Evolutionary conservation across 2,329 filamentous ascomycete species (phyloP), one percentile per base, ranked within the genome.

Genomic region (Fusarium sacchari): DNA sequence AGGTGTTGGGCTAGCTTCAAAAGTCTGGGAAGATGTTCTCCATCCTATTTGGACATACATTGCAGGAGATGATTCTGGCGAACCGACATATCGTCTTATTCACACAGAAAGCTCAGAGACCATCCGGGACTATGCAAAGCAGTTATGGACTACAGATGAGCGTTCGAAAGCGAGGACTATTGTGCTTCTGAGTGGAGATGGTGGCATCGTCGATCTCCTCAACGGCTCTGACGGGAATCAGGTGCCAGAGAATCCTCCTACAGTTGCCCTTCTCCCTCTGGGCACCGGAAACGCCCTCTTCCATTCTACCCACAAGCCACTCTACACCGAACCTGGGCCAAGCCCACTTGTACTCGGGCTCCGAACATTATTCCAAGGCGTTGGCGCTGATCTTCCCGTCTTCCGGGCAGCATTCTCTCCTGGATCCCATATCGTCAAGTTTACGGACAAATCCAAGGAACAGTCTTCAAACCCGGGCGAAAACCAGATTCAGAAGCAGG

Each of bases 131-230:
- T 89, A 97, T 60, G 89, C 92, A 0, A 76, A 72, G 6, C 50
- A 74, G 6, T 74, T 86, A 18, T 80, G 83, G 77, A 57, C 75
- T 79, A 43, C 77, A 81, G 28, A 83, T 9, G 47, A 64, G 61
- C 82, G 58, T 6, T 36, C 56, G 14, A 85, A 85, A 3, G 72
- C 82, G 10, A 74, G 69, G 59, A 91, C 91, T 0, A 86, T 98
- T 32, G 83, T 98, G 36, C 87, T 98, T 18, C 86, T 98, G 10
- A 96, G 93, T 55, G 96, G 96, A 12, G 96, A 98, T 80, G 96
- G 96, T 20, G 96, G 95, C 11, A 82, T 97, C 5, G 88, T 95
- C 24, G 96, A 98, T 76, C 85, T 96, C 3, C 85, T 97, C 67
- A 97, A 98, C 79, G 89, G 88, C 6, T 85, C 81, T 32, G 78